These are phyloP conservation scores for Trichoderma sp. DNA, from an alignment of 2,329 filamentous ascomycete species.

Conservation along the genomic window DNA sequence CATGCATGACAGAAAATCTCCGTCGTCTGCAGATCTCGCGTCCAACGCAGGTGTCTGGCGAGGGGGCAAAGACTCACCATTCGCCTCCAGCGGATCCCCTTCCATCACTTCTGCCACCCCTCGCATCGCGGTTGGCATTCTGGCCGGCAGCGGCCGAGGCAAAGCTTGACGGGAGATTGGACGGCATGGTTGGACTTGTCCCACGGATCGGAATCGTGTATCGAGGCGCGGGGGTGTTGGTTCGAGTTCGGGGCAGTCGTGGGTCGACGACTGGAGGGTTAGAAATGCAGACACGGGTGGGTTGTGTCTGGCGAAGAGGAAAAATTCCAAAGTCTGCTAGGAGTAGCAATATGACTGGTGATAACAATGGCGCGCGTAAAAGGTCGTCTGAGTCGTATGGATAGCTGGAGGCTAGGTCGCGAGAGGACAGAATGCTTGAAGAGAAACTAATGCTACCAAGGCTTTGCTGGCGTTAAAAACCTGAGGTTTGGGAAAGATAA, in stretches of 20 bases:
- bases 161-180: constrained; percentile 78
- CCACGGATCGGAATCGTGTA: constrained; percentile 14
- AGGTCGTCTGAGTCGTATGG: constrained; percentile 14
- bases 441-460: constrained; percentile 18
- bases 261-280: constrained; percentile 7
- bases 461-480: constrained; percentile 32
- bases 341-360: constrained; percentile 1
- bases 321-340: constrained; percentile 5
- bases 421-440: constrained; percentile 23
- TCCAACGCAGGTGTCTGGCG: not conserved
- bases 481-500: constrained; percentile 33
- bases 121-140: constrained; percentile 58
- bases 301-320: constrained; percentile 1
- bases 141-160: constrained; percentile 79
- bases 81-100: constrained; percentile 61
- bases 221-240: constrained; percentile 17
- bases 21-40: not conserved
- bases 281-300: constrained; percentile 17
- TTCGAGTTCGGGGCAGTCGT: constrained; percentile 13
- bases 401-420: constrained; percentile 20
- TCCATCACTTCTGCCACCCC: constrained; percentile 56
- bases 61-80: constrained; percentile 57
- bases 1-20: constrained; percentile 24
- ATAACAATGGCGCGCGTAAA: constrained; percentile 11
- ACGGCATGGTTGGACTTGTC: constrained; percentile 53